Evolutionary conservation across 495 filamentous ascomycete species (phyloP).

Genomic region (Aspergillus coremiiformis): DNA sequence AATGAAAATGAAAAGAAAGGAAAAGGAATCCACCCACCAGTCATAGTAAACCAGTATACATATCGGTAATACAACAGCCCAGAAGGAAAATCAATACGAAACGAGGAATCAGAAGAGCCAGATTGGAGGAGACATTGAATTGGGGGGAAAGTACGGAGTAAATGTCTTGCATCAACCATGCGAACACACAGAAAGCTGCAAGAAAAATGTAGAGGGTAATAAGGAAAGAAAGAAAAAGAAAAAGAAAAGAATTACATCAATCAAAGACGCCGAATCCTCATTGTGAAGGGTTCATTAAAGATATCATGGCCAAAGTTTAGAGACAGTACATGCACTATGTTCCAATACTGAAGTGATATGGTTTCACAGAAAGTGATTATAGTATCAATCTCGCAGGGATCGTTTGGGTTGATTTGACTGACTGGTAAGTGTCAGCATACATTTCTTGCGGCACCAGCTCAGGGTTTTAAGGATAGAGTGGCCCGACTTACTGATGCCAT

Average conservation of each 20-base stretch:
- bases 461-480: no score
- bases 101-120: slow-evolving; percentile 2
- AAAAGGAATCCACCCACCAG: background rate
- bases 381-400: background rate
- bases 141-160: background rate
- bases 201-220: background rate
- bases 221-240: slow-evolving; percentile 1
- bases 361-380: background rate
- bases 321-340: slow-evolving; percentile 17
- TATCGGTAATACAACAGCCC: background rate
- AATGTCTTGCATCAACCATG: slow-evolving; percentile 1
- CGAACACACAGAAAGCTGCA: background rate
- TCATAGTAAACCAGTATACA: slow-evolving; percentile 8
- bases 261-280: slow-evolving; percentile 12
- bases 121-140: slow-evolving; percentile 3
- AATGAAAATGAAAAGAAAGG: slow-evolving; percentile 1
- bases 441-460: background rate
- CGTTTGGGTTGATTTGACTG: background rate
- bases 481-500: background rate
- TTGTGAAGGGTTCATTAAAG: slow-evolving; percentile 20
- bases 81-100: background rate
- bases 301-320: slow-evolving; percentile 16
- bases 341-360: slow-evolving; percentile 6
- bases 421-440: background rate
- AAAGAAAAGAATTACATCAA: slow-evolving; percentile 1